Conservation (phyloP, 2,329 filamentous ascomycete genomes). For the Fusarium lateritium region DNA sequence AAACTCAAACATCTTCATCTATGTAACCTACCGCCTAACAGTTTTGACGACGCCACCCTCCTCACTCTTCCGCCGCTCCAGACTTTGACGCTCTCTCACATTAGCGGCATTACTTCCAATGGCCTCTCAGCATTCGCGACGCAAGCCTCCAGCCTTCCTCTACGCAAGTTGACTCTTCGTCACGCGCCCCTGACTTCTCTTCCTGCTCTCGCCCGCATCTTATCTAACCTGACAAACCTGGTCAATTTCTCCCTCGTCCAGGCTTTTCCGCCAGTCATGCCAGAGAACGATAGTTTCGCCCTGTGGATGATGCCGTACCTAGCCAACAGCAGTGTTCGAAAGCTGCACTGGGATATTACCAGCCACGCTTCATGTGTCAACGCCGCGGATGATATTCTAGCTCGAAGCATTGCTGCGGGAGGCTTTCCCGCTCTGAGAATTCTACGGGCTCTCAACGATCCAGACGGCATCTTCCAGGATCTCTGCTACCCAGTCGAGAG, state of each 20-base stretch:
- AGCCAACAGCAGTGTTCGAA: slow-evolving; percentile 66
- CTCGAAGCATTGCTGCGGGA: slow-evolving; percentile 71
- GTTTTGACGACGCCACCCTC: slow-evolving; percentile 71
- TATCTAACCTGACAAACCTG: slow-evolving; percentile 68
- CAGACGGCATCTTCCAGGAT: slow-evolving; percentile 77
- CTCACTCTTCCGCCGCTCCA: slow-evolving; percentile 68
- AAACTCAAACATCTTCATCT: slow-evolving; percentile 72
- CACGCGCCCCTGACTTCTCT: slow-evolving; percentile 71
- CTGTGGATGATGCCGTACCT: slow-evolving; percentile 77
- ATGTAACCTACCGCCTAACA: slow-evolving; percentile 67
- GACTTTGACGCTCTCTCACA: slow-evolving; percentile 68
- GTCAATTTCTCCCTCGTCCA: slow-evolving; percentile 69
- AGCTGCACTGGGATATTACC: slow-evolving; percentile 77
- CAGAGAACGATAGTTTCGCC: slow-evolving; percentile 65
- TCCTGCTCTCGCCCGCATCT: slow-evolving; percentile 70
- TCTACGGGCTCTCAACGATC: slow-evolving; percentile 77
- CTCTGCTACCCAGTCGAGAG: slow-evolving; percentile 75
- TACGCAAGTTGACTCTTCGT: slow-evolving; percentile 68
- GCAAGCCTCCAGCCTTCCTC: slow-evolving; percentile 59
- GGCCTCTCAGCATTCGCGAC: slow-evolving; percentile 72
- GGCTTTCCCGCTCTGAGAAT: slow-evolving; percentile 74
- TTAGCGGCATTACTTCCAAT: slow-evolving; percentile 68
- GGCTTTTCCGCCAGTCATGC: slow-evolving; percentile 67
- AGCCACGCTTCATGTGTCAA: slow-evolving; percentile 61
- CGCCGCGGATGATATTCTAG: slow-evolving; percentile 73